phyloP scores from a whole-genome alignment of 2,329 filamentous ascomycete species.

The Xylariaceae sp. region DNA sequence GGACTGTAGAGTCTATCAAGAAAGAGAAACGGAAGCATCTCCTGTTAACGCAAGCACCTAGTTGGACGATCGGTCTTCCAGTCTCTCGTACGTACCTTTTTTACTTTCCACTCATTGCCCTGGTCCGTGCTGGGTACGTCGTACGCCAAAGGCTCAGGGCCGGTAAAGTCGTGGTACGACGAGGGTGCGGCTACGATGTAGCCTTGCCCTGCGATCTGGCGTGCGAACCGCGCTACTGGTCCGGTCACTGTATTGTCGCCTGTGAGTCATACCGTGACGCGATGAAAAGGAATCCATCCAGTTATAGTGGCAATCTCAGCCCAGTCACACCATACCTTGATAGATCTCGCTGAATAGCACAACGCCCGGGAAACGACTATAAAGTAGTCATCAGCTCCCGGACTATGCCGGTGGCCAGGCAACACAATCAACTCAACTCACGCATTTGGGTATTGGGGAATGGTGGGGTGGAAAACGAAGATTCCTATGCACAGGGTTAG shows the following conservation, averaged over 20 bases:
- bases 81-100: slow-evolving; percentile 61
- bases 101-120: slow-evolving; percentile 81
- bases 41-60: no score
- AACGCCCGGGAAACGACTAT: slow-evolving; percentile 73
- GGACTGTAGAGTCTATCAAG: slow-evolving; percentile 63
- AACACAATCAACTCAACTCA: slow-evolving; percentile 36
- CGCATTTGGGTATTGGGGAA: slow-evolving; percentile 81
- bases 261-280: slow-evolving; percentile 10
- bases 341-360: slow-evolving; percentile 93
- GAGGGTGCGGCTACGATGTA: slow-evolving; percentile 90
- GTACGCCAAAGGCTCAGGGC: slow-evolving; percentile 77
- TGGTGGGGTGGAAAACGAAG: slow-evolving; percentile 80
- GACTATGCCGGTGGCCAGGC: no score
- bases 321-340: slow-evolving; percentile 66
- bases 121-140: slow-evolving; percentile 81
- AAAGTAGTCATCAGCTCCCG: slow-evolving; percentile 15
- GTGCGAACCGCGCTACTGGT: slow-evolving; percentile 80
- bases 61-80: no score
- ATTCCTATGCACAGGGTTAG: slow-evolving; percentile 54
- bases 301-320: no score
- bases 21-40: no score
- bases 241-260: slow-evolving; percentile 62
- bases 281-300: no score
- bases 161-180: slow-evolving; percentile 89
- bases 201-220: slow-evolving; percentile 86